Conservation (phyloP, 441 rosid species). For the Aquilaria agallochum region DNA sequence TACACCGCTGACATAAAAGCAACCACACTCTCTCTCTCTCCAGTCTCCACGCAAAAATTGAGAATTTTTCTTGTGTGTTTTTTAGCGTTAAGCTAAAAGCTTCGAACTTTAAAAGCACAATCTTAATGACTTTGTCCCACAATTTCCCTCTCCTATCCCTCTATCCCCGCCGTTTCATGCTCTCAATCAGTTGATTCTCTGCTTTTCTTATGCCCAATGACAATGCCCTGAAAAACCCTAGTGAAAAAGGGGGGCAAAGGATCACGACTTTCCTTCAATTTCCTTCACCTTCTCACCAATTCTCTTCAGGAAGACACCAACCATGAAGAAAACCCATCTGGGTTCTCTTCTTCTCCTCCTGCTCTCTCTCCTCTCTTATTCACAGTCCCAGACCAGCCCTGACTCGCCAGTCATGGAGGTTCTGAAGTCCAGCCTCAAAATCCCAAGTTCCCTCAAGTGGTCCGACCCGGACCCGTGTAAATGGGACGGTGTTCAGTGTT, state of each 20-base stretch:
- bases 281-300: slow-evolving; percentile 10
- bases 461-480: slow-evolving; percentile 61
- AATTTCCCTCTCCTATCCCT: not conserved
- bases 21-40: too few species aligned
- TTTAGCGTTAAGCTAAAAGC: too few species aligned
- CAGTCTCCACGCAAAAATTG: too few species aligned
- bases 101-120: too few species aligned
- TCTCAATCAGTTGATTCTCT: slow-evolving; percentile 6
- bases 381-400: slow-evolving; percentile 24
- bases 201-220: not conserved
- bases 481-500: slow-evolving; percentile 53
- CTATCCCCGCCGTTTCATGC: slow-evolving; percentile 13
- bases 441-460: slow-evolving; percentile 55
- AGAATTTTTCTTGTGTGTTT: too few species aligned
- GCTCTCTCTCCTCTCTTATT: slow-evolving; percentile 2
- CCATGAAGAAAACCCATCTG: slow-evolving; percentile 31
- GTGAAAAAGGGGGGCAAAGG: not conserved
- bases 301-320: not conserved
- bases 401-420: slow-evolving; percentile 56
- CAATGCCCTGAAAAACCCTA: slow-evolving; percentile 8
- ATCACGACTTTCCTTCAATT: slow-evolving; percentile 17
- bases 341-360: slow-evolving; percentile 19
- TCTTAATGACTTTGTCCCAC: too few species aligned
- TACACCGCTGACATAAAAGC: too few species aligned
- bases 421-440: slow-evolving; percentile 42